A percentile compares a stretch with the other conserved stretches of the same genome.
phyloP scores from a whole-genome alignment of 176 grass and related monocot genomes.

The Oryza punctata region DNA sequence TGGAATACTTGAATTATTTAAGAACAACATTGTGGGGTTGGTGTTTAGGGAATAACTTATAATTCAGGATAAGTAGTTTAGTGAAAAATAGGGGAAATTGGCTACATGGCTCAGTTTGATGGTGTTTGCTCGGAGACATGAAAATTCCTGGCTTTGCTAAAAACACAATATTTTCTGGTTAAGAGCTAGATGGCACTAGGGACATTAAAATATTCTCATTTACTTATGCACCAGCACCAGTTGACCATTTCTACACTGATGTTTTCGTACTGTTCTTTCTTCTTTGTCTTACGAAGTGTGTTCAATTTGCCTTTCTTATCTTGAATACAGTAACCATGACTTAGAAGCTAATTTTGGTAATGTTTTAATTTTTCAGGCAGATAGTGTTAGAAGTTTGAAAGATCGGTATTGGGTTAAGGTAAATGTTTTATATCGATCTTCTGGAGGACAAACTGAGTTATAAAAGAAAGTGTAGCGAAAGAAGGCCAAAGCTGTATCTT shows the following conservation, averaged over 20 bases:
- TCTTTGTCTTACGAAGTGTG: neutral
- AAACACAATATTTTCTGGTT: neutral
- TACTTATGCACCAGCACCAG: neutral
- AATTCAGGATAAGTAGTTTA: neutral
- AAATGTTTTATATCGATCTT: slow-evolving; percentile 32
- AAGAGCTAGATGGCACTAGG: neutral
- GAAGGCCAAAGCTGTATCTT: neutral
- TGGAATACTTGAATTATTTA: neutral
- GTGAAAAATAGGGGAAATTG: neutral
- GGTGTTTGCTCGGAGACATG: neutral
- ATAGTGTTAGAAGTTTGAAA: slow-evolving; percentile 61
- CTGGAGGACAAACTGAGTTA: neutral
- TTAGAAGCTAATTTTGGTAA: slow-evolving; percentile 7
- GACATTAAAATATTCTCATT: neutral
- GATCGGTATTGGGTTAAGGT: slow-evolving; percentile 97
- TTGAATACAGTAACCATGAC: neutral
- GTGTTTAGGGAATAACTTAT: neutral
- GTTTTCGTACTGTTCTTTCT: neutral
- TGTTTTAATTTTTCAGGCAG: slow-evolving; percentile 58
- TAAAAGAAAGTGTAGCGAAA: neutral
- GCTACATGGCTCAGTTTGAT: neutral
- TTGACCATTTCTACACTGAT: neutral
- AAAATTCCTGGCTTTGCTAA: neutral
- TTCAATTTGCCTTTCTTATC: neutral
- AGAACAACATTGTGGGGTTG: too few species aligned